Conservation (phyloP, 202 grass and related monocot genomes). For the Carex arenaria region DNA sequence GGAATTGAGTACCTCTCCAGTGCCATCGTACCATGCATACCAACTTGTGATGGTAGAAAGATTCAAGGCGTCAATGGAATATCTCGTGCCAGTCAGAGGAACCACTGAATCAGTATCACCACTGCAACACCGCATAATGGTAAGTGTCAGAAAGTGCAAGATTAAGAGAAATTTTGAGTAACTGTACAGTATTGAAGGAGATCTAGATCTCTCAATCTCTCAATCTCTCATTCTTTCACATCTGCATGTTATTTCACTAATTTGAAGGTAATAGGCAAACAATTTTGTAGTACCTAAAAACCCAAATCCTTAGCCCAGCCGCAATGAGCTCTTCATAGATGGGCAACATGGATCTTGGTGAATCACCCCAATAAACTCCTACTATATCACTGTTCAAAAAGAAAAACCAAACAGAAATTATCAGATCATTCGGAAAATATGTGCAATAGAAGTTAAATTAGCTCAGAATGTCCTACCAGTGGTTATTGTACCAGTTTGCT, state of each 20-base stretch:
- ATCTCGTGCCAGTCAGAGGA: slow-evolving; percentile 64
- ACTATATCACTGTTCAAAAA: slow-evolving; percentile 38
- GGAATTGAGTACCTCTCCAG: slow-evolving; percentile 21
- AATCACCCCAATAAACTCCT: slow-evolving; percentile 50
- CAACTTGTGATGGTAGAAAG: slow-evolving; percentile 40
- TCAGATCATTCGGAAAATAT: background rate
- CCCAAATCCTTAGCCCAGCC: slow-evolving; percentile 72
- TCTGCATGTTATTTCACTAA: background rate
- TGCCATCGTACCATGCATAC: slow-evolving; percentile 38
- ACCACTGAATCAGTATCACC: slow-evolving; percentile 68
- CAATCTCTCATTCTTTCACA: background rate
- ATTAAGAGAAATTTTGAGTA: background rate
- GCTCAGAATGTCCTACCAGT: background rate
- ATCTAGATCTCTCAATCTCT: background rate
- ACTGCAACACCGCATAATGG: slow-evolving; percentile 16
- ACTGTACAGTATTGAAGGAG: background rate
- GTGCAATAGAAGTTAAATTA: background rate
- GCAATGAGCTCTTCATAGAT: slow-evolving; percentile 73
- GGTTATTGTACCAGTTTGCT: background rate
- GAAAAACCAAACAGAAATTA: slow-evolving; percentile 3
- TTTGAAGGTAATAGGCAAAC: background rate
- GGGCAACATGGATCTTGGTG: slow-evolving; percentile 59
- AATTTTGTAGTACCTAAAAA: slow-evolving; percentile 51
- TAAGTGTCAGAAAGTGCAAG: background rate
- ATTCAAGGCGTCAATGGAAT: slow-evolving; percentile 51